phyloP scores from a whole-genome alignment of 257 asterid genomes.

The Fraxinus quadrangulata region DNA sequence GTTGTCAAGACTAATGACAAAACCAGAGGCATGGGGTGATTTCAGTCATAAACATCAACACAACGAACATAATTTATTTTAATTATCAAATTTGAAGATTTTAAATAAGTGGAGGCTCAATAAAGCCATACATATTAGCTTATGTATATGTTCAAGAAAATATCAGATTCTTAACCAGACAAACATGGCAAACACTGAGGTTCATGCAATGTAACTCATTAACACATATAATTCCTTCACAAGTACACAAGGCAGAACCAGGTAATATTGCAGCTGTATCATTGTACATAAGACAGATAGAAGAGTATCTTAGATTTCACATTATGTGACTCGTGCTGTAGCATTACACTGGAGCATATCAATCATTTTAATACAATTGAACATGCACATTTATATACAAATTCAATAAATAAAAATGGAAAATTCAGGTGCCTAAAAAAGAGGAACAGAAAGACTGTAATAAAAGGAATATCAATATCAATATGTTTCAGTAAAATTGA shows the following conservation, averaged over 20 bases:
- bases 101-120: too few species aligned
- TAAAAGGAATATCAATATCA: too few species aligned
- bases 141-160: too few species aligned
- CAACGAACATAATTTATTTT: background rate
- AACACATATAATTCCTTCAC: background rate
- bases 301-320: background rate
- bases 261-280: background rate
- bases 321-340: background rate
- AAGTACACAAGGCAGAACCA: background rate
- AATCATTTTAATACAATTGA: background rate
- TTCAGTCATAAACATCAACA: background rate
- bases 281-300: too few species aligned
- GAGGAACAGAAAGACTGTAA: background rate
- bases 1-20: too few species aligned
- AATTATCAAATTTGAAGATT: too few species aligned
- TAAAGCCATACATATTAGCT: too few species aligned
- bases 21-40: background rate
- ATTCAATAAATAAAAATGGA: background rate
- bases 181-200: background rate
- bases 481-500: background rate
- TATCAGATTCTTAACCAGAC: background rate
- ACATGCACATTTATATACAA: background rate
- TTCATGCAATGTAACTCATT: background rate
- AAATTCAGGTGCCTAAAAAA: background rate
- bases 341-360: background rate